Percentiles rank a stretch among this genome's conserved stretches.
Evolutionary conservation across 2,329 filamentous ascomycete genomes (phyloP).

Genomic region (Endothia cerciana): DNA sequence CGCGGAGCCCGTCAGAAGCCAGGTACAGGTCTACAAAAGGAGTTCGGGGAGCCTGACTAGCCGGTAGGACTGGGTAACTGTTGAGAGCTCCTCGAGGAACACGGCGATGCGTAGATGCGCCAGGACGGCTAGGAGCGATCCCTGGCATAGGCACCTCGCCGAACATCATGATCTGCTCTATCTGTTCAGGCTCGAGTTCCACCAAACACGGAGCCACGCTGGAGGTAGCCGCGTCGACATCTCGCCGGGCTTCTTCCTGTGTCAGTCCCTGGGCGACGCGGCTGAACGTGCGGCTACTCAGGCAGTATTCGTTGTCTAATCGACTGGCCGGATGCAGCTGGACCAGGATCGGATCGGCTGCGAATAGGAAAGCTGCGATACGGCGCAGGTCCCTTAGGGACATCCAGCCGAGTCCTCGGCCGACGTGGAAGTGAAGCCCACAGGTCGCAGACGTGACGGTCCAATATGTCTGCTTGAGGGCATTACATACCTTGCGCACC

Average conservation of each 20-base stretch:
- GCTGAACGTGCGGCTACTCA: background rate
- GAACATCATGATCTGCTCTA: too few species aligned
- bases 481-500: background rate
- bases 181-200: background rate
- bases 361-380: constrained; percentile 6
- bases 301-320: background rate
- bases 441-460: background rate
- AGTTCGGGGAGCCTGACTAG: background rate
- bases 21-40: too few species aligned
- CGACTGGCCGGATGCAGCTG: constrained; percentile 10
- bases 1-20: too few species aligned
- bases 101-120: too few species aligned
- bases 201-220: background rate
- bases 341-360: background rate
- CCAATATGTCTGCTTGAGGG: background rate
- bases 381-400: constrained; percentile 3
- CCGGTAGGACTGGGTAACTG: background rate
- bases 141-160: too few species aligned
- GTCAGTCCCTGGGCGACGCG: background rate
- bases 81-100: background rate
- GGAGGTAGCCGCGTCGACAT: background rate
- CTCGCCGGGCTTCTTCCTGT: background rate
- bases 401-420: background rate
- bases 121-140: too few species aligned
- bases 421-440: constrained; percentile 8